Evolutionary conservation across 1,284 basidiomycete genomes (phyloP).

Genomic region (Moesziomyces aphidis): DNA sequence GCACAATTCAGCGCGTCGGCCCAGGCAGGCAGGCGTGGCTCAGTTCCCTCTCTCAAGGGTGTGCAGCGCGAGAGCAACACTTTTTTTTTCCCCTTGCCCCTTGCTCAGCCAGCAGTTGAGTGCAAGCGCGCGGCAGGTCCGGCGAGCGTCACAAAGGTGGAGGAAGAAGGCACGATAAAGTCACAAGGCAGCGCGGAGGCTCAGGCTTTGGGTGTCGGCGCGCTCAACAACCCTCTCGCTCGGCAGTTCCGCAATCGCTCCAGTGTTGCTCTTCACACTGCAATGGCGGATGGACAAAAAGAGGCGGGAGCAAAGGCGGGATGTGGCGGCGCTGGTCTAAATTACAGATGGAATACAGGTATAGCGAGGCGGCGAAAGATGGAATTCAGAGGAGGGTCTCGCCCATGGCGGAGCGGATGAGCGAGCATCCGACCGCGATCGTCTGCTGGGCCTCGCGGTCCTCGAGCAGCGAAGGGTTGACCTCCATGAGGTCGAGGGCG

Average conservation of each 20-base stretch:
- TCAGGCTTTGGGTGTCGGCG: background rate
- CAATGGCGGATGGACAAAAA: background rate
- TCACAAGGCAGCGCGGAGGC: background rate
- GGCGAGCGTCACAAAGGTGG: background rate
- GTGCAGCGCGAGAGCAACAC: slow-evolving; percentile 12
- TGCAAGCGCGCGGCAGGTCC: no score
- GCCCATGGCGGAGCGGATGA: slow-evolving; percentile 89
- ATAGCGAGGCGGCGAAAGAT: background rate
- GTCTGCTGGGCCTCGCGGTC: slow-evolving; percentile 83
- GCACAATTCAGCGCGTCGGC: no score
- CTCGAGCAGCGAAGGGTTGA: slow-evolving; percentile 86
- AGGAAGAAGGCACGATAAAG: background rate
- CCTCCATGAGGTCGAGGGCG: slow-evolving; percentile 82
- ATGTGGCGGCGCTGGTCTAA: background rate
- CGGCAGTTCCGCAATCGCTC: background rate
- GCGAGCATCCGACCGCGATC: slow-evolving; percentile 90
- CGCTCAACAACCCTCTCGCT: background rate
- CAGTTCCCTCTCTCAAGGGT: no score
- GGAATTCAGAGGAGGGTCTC: slow-evolving; percentile 48
- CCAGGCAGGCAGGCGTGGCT: no score
- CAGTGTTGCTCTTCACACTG: no score
- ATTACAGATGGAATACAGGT: background rate
- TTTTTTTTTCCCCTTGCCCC: slow-evolving; percentile 4
- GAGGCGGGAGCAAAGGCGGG: no score
- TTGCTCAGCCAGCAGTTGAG: no score